Base-by-base conservation (phyloP, 2,329 filamentous ascomycete species). In the Claviceps citrina region DNA sequence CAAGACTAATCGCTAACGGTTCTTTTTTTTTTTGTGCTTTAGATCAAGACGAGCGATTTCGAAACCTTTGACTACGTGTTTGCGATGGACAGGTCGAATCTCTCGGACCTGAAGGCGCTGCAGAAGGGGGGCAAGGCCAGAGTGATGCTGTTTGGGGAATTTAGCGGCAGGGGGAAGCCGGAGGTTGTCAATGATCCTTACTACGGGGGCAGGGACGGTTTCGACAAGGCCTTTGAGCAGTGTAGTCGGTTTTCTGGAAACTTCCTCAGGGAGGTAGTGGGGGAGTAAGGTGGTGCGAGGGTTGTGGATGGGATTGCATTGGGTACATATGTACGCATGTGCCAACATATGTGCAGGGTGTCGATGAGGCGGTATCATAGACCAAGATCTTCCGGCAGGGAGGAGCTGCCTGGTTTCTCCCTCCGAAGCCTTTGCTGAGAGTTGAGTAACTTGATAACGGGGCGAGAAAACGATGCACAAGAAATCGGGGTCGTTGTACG, bases 171-270 rank as follows among this genome's bases (percentile, higher is more conserved):
- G 26, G 53, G 51, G 43, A 73, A 62, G 49, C 68, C 71, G 16
- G 83, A 94, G 63, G 71, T 84, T 36, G 78, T 95, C 7, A 66
- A 73, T 43, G 91, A 96, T 58, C 91, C 91, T 12, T 98, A 96
- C 63, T 96, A 96, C 58, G 86, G 84, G n/a, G 85, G 76, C 10
- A 63, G 67, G 4, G 73, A 83, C 49, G 86, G 85, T 2, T 96
- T 96, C 55, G 75, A 81, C 51, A 74, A 71, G 53, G 84, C 86
- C n/a, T 96, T 82, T 60, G 76, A 89, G 62, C 87, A 95, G 67
- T 80, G 81, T 46, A 64, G 69, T 44, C 68, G 81, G 45, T 94
- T 93, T 56, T 79, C 82, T 2, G 71, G 68, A 55, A 85, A 81
- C 41, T 86, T 95, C 51, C 51, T 94, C 47, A 67, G 70, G 51